These are phyloP conservation scores for Clausena lansium DNA, from an alignment of 345 rosid species.

Conservation along the genomic window DNA sequence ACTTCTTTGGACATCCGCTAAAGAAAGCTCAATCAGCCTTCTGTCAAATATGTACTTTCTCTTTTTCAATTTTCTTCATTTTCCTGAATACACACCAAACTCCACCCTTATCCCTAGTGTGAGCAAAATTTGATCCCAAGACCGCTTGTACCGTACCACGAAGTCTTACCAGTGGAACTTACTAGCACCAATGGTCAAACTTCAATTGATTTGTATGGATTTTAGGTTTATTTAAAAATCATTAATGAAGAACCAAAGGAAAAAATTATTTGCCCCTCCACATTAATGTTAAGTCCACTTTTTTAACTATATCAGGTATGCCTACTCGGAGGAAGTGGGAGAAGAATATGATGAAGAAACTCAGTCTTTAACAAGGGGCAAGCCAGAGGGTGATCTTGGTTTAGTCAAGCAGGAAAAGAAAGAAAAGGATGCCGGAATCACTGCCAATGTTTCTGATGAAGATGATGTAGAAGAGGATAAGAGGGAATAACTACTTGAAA, in stretches of 20 bases:
- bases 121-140: background rate
- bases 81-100: background rate
- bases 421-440: constrained; percentile 35
- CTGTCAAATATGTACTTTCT: background rate
- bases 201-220: background rate
- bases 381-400: constrained; percentile 62
- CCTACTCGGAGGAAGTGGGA: constrained; percentile 68
- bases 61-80: background rate
- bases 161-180: too few relatives aligned
- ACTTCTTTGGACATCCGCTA: background rate
- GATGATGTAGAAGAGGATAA: constrained; percentile 73
- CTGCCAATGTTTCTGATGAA: constrained; percentile 36
- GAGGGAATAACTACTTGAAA: constrained; percentile 42
- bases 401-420: constrained; percentile 66
- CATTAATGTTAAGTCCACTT: background rate
- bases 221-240: background rate
- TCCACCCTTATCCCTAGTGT: background rate
- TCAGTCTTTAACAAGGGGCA: constrained; percentile 64
- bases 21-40: background rate
- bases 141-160: background rate
- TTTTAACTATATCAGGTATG: constrained; percentile 50
- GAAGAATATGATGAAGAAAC: constrained; percentile 66
- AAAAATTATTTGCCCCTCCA: background rate
- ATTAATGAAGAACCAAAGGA: background rate
- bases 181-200: background rate